These are phyloP conservation scores for Rutidosis leptorrhynchoides DNA, from an alignment of 129 eudicot genomes.

Conservation along the genomic window DNA sequence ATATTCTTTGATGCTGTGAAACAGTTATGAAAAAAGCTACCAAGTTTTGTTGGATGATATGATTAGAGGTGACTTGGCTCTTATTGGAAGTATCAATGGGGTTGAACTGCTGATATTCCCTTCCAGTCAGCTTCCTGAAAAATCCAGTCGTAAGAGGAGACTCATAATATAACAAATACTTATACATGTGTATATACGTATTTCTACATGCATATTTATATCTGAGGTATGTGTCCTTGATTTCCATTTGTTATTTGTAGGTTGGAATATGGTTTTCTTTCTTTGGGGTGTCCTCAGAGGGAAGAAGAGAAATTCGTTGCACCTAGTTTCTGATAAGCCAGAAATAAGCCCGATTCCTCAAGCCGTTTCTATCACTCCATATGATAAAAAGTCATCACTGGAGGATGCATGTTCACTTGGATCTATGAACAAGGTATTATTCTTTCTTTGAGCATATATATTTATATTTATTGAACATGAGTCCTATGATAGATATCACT, in stretches of 20 bases:
- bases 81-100: constrained; percentile 73
- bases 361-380: not conserved
- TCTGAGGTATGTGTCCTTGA: not conserved
- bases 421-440: constrained; percentile 29
- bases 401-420: not conserved
- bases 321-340: constrained; percentile 27
- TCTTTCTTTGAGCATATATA: constrained; percentile 10
- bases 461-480: not conserved
- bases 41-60: constrained; percentile 65
- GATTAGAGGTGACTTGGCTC: constrained; percentile 91
- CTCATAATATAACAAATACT: constrained; percentile 16
- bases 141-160: constrained; percentile 64
- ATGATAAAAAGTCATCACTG: not conserved
- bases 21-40: constrained; percentile 81
- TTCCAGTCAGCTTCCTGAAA: constrained; percentile 79
- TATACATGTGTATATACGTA: constrained; percentile 5
- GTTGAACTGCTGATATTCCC: constrained; percentile 90
- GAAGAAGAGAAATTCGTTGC: constrained; percentile 42
- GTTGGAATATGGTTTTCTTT: constrained; percentile 80
- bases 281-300: constrained; percentile 95
- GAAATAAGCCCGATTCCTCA: not conserved
- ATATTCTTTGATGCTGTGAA: constrained; percentile 16
- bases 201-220: not conserved
- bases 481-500: not conserved
- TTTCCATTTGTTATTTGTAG: constrained; percentile 34